phyloP scores from a whole-genome alignment of 2,329 filamentous ascomycete genomes.

The Arthrocladium fulminans region DNA sequence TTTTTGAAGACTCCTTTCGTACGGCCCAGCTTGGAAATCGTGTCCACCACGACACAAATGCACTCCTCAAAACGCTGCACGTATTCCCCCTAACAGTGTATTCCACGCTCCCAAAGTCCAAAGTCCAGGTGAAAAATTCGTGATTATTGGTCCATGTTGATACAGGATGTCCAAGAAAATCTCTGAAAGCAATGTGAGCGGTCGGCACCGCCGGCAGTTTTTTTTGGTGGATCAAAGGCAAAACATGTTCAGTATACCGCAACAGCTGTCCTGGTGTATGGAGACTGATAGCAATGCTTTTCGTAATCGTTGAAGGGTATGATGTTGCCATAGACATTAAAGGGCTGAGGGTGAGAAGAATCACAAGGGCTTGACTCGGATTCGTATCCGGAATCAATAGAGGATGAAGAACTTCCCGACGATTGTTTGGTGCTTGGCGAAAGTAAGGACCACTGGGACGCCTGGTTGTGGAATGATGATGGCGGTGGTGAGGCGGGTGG shows the following conservation, averaged over 20 bases:
- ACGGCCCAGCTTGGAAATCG: neutral
- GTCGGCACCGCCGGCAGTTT: neutral
- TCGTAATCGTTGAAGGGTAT: conserved; percentile 20
- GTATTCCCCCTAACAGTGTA: neutral
- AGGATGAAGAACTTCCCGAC: conserved; percentile 22
- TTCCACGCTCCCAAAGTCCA: neutral
- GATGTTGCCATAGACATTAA: conserved; percentile 23
- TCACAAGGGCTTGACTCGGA: conserved; percentile 15
- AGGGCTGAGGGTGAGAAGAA: conserved; percentile 15
- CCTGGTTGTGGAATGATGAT: conserved; percentile 14
- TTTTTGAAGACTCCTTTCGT: neutral
- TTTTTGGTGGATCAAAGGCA: neutral
- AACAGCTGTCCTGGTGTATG: conserved; percentile 15
- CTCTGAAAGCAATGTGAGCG: neutral
- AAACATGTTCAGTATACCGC: conserved; percentile 16
- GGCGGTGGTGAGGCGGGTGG: conserved; percentile 25
- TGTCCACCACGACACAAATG: neutral
- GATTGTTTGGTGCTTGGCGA: conserved; percentile 21
- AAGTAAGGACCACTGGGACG: conserved; percentile 21
- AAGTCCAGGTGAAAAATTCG: neutral
- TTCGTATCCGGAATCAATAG: conserved; percentile 23
- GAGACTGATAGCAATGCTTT: conserved; percentile 17
- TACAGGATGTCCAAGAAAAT: neutral
- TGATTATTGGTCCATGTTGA: neutral
- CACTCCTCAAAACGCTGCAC: conserved; percentile 1